These are phyloP conservation scores for Veloboletus limbatus DNA, from an alignment of 1,284 basidiomycete species.

Conservation along the genomic window DNA sequence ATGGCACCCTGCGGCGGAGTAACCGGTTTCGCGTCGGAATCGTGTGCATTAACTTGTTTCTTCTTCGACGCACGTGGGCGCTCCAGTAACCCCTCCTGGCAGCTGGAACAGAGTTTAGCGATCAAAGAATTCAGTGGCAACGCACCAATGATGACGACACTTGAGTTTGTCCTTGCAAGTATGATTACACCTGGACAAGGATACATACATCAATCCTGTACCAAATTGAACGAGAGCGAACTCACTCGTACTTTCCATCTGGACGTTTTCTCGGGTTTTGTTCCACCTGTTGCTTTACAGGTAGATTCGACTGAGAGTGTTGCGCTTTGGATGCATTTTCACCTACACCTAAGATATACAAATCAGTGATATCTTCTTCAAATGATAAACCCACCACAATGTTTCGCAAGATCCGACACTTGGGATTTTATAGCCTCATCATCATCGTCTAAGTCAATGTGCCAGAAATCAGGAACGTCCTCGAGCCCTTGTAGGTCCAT, in stretches of 20 bases:
- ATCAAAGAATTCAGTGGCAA: background rate
- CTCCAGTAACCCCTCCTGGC: constrained; percentile 62
- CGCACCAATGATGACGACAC: constrained; percentile 70
- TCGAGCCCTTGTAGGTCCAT: constrained; percentile 61
- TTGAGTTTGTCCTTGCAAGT: constrained; percentile 72
- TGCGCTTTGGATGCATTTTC: background rate
- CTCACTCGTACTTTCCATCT: constrained; percentile 57
- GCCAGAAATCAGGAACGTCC: constrained; percentile 65
- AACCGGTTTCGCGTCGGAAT: constrained; percentile 18
- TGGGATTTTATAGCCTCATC: constrained; percentile 12
- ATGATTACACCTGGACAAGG: constrained; percentile 65
- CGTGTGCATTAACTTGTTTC: constrained; percentile 17
- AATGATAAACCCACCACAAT: constrained; percentile 5
- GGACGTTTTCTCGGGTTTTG: constrained; percentile 33
- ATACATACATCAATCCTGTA: background rate
- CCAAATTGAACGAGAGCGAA: background rate
- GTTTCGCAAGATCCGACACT: constrained; percentile 5
- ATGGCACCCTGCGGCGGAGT: constrained; percentile 7
- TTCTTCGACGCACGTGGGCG: constrained; percentile 47
- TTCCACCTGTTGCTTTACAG: constrained; percentile 4
- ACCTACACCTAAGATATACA: constrained; percentile 2
- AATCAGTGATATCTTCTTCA: background rate
- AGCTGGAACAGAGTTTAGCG: constrained; percentile 43
- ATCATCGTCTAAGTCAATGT: constrained; percentile 43
- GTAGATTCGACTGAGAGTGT: constrained; percentile 1